These are phyloP conservation scores for Euphorbia celastroides DNA, from an alignment of 441 rosid genomes.

Conservation along the genomic window DNA sequence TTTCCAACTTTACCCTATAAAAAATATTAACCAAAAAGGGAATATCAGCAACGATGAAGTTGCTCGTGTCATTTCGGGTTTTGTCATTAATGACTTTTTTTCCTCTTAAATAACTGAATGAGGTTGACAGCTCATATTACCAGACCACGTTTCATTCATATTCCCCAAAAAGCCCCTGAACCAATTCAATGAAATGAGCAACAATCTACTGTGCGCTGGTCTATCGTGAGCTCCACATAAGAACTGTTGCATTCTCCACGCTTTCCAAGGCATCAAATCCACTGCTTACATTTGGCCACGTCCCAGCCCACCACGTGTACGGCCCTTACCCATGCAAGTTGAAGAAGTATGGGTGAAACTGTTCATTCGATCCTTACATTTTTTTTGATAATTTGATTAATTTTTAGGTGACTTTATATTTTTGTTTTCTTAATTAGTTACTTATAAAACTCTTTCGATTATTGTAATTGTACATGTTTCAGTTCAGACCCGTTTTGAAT, in stretches of 20 bases:
- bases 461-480: too few relatives aligned
- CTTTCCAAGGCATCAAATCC: conserved; percentile 10
- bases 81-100: not conserved
- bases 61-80: too few relatives aligned
- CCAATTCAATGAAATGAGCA: not conserved
- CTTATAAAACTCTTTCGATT: too few relatives aligned
- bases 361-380: not conserved
- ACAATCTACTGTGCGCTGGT: conserved; percentile 6
- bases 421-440: too few relatives aligned
- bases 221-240: conserved; percentile 15
- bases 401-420: too few relatives aligned
- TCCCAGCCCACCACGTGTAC: conserved; percentile 1
- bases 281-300: conserved; percentile 16
- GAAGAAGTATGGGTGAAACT: conserved; percentile 2
- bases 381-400: too few relatives aligned
- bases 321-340: not conserved
- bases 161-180: conserved; percentile 14
- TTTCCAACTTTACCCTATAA: too few relatives aligned
- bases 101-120: conserved; percentile 2
- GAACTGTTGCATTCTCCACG: conserved; percentile 11
- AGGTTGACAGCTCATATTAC: conserved; percentile 19
- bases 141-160: not conserved
- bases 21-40: too few relatives aligned
- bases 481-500: too few relatives aligned
- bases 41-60: too few relatives aligned